These are phyloP conservation scores for Candolleomyces aberdarensis DNA, from an alignment of 768 basidiomycete species.

Conservation along the genomic window DNA sequence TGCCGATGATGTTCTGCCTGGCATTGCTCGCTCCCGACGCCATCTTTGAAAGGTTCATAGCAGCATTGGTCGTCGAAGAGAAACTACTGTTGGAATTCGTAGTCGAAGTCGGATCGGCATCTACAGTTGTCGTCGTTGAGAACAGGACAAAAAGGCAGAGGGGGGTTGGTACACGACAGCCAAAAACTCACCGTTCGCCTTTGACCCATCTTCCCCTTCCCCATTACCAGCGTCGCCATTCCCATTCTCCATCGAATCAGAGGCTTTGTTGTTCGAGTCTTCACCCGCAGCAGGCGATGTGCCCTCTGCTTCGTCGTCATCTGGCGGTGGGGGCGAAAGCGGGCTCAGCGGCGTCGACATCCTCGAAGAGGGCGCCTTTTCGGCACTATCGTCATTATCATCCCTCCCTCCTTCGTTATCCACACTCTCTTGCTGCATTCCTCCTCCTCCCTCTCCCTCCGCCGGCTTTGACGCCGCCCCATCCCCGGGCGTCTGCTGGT, in stretches of 20 bases:
- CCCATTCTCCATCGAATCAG: constrained; percentile 4
- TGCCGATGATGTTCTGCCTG: constrained; percentile 2
- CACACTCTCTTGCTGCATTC: constrained; percentile 30
- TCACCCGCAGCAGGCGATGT: constrained; percentile 6
- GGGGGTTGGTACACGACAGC: not conserved
- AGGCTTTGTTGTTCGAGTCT: constrained; percentile 13
- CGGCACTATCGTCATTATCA: constrained; percentile 25
- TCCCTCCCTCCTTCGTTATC: constrained; percentile 30
- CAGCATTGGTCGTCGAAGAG: no score
- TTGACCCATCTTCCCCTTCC: not conserved
- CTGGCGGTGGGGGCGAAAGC: constrained; percentile 65
- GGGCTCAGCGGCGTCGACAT: constrained; percentile 75
- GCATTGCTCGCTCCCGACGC: not conserved
- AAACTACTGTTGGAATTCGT: no score
- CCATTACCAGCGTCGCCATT: constrained; percentile 1
- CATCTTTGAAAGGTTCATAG: not conserved
- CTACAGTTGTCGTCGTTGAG: no score
- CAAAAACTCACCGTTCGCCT: not conserved
- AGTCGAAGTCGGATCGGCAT: no score
- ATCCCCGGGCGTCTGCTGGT: constrained; percentile 20
- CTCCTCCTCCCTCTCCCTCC: constrained; percentile 30
- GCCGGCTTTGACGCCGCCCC: constrained; percentile 18
- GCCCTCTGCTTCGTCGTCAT: constrained; percentile 34
- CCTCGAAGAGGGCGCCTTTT: constrained; percentile 33
- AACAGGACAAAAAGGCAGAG: not conserved